Base-by-base conservation (phyloP, 371 early-diverging fungal species). In the Synchytrium microbalum region DNA sequence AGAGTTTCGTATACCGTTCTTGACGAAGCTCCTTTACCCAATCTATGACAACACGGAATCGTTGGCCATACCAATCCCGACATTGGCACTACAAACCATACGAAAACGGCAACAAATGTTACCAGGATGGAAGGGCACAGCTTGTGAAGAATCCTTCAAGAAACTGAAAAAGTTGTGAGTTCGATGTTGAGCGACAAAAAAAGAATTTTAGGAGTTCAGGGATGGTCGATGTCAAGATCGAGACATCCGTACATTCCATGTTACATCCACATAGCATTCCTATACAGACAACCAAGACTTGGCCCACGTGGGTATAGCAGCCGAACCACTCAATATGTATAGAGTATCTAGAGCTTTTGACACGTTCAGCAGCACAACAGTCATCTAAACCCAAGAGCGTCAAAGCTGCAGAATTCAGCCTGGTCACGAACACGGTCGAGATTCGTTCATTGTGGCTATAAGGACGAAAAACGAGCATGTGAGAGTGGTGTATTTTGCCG, bases 191-290 rank as follows among this genome's bases (percentile, higher is more conserved):
- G n/a, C n/a, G n/a, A n/a, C n/a, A n/a, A n/a, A n/a, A n/a, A n/a
- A n/a, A n/a, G n/a, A n/a, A n/a, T n/a, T n/a, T n/a, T n/a, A n/a
- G n/a, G 31, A 30, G 19, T 25, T 25, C 24, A 14, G 14, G 14
- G 14, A 14, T n/a, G 24, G 24, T 23, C 19, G 59, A 59, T 74
- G 84, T 92, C 91, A 92, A 28, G 95, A 81, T 74, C 96, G 97
- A 0, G 96, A 93, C 1, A 93, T 93, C 27, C 96, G 79, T 46
- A 96, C 93, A 66, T 96, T 95, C 78, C 93, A 85, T n/a, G 97
- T 97, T 62, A 86, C 86, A 88, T 91, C 96, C 32, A 93, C 92
- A 76, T 98, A 98, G 5, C 90, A 86, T 64, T 90, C 89, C 72
- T 96, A 77, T 8, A 86, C 84, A 26, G 89, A 68, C 26, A 98